A percentile compares a stretch with the other conserved stretches of the same genome.
These are phyloP conservation scores for Pistacia integerrima DNA, from an alignment of 345 rosid genomes.

Conservation along the genomic window DNA sequence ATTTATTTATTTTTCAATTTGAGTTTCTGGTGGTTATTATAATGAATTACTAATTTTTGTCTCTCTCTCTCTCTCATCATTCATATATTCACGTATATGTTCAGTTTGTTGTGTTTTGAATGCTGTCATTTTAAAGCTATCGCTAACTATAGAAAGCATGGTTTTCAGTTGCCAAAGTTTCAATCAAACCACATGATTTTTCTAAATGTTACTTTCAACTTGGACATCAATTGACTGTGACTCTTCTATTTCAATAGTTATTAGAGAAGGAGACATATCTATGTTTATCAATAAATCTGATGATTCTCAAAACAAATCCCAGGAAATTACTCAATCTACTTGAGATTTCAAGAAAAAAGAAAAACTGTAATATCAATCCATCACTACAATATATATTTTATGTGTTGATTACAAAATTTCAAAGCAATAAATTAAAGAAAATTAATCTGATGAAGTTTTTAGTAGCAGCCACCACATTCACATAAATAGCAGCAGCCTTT, in stretches of 20 bases:
- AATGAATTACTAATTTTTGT: too few species aligned
- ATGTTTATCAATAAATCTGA: too few species aligned
- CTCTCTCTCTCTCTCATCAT: neutral
- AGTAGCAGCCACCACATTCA: too few species aligned
- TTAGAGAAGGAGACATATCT: neutral
- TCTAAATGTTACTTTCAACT: neutral
- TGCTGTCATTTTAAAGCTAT: neutral
- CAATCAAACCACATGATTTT: neutral
- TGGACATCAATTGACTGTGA: neutral
- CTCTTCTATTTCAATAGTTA: too few species aligned
- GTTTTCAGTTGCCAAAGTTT: slow-evolving; percentile 1
- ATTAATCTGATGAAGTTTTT: too few species aligned
- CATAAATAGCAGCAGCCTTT: neutral
- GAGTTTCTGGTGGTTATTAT: neutral
- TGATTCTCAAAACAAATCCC: too few species aligned
- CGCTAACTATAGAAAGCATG: neutral
- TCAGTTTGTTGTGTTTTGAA: slow-evolving; percentile 1
- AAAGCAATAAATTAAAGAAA: too few species aligned
- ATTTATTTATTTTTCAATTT: neutral
- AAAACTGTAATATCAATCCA: too few species aligned
- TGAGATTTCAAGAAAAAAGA: too few species aligned
- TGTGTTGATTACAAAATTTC: too few species aligned
- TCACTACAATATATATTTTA: too few species aligned
- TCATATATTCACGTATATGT: neutral
- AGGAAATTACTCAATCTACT: neutral